Conservation (phyloP, 305 asterid species). For the Fraxinus baroniana region DNA sequence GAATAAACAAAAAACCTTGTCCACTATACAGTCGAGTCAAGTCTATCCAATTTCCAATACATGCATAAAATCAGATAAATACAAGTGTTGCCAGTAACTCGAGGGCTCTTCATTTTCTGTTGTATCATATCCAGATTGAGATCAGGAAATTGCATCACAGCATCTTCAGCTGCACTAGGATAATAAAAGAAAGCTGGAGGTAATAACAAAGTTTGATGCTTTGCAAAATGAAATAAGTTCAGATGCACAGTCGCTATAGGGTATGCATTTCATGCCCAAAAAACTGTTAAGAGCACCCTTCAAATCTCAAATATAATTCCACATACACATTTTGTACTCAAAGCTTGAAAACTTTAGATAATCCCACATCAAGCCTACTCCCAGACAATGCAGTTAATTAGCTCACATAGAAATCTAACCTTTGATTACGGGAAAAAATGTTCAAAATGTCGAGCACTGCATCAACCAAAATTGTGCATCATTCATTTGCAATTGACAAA, state of each 20-base stretch:
- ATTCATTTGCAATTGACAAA: constrained; percentile 34
- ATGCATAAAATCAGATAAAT: background rate
- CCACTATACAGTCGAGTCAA: background rate
- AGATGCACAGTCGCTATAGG: background rate
- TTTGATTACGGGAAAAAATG: background rate
- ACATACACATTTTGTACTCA: background rate
- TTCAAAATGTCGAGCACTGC: background rate
- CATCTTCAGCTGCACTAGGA: background rate
- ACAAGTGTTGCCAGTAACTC: background rate
- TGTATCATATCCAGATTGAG: background rate
- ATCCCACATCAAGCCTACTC: background rate
- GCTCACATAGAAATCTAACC: background rate
- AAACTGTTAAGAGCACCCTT: background rate
- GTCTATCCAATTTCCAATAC: background rate
- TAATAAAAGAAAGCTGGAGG: background rate
- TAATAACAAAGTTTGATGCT: background rate
- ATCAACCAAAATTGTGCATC: background rate
- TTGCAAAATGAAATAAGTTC: background rate
- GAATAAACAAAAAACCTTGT: background rate
- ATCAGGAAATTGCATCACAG: background rate
- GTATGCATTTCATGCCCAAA: background rate
- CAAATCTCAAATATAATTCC: background rate
- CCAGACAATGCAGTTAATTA: background rate
- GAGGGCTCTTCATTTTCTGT: background rate
- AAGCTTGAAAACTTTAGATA: background rate